A percentile compares a stretch with the other conserved stretches of the same genome.
Evolutionary conservation across 2,329 filamentous ascomycete species (phyloP).

Genomic region (Phoma sp.): DNA sequence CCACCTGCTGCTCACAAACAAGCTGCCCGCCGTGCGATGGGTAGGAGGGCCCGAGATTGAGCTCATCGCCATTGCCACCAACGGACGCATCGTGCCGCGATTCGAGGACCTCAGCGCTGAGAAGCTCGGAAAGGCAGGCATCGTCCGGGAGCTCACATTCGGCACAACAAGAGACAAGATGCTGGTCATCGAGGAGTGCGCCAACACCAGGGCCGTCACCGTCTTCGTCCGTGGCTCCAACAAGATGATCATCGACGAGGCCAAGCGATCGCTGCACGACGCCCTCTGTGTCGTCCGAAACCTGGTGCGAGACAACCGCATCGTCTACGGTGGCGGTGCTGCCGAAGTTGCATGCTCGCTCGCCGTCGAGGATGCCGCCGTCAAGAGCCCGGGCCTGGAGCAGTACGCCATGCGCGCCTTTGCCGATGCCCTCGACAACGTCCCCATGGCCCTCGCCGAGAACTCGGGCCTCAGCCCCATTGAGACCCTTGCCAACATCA

Average conservation of each 20-base stretch:
- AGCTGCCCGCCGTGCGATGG: conserved; percentile 95
- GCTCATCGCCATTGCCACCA: conserved; percentile 97
- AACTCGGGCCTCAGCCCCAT: conserved; percentile 97
- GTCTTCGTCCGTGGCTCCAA: conserved; percentile 97
- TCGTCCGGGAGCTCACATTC: conserved; percentile 94
- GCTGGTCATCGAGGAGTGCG: conserved; percentile 98
- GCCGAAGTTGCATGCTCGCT: conserved; percentile 97
- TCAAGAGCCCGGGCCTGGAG: conserved; percentile 94
- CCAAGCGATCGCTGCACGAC: conserved; percentile 95
- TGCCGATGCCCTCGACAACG: conserved; percentile 87
- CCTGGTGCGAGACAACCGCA: conserved; percentile 92
- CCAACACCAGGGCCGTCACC: conserved; percentile 95
- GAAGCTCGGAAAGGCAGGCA: conserved; percentile 88
- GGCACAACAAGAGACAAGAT: conserved; percentile 99
- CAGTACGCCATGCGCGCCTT: conserved; percentile 99
- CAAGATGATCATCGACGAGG: conserved; percentile 99
- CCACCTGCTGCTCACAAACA: conserved; percentile 93
- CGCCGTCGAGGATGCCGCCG: conserved; percentile 92
- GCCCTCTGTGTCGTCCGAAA: conserved; percentile 98
- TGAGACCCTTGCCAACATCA: conserved; percentile 91
- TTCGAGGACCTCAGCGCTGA: conserved; percentile 93
- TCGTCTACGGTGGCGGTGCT: conserved; percentile 96
- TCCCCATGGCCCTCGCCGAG: conserved; percentile 96
- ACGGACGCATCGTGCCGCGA: conserved; percentile 94
- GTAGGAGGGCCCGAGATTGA: conserved; percentile 98